Evolutionary conservation across 176 grass and related monocot genomes (phyloP).

Genomic region (Themeda triandra): DNA sequence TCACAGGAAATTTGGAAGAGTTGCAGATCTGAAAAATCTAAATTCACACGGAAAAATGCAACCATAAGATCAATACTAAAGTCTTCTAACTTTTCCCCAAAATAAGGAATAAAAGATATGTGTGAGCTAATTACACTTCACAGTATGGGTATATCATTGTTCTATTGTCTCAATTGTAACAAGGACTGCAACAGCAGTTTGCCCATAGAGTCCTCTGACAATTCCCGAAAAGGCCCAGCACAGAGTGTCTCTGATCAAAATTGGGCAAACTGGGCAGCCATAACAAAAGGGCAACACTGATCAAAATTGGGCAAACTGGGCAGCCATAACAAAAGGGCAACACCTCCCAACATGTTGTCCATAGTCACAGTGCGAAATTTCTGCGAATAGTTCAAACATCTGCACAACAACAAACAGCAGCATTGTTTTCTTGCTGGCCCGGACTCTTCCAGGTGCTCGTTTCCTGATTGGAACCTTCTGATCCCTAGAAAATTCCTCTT

Average conservation of each 20-base stretch:
- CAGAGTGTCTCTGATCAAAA: not conserved
- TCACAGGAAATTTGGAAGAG: not conserved
- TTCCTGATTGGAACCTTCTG: conserved; percentile 37
- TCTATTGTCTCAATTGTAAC: not conserved
- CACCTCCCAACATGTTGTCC: not conserved
- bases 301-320: not conserved
- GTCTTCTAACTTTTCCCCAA: not conserved
- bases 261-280: not conserved
- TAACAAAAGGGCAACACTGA: too few relatives aligned
- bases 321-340: not conserved
- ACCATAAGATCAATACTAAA: not conserved
- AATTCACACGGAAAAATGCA: not conserved
- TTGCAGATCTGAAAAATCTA: not conserved
- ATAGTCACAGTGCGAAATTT: not conserved
- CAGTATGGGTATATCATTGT: not conserved
- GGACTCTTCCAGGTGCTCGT: not conserved
- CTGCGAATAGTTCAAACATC: conserved; percentile 10
- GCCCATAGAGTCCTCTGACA: not conserved
- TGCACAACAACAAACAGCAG: conserved; percentile 3
- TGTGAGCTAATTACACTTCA: conserved; percentile 2
- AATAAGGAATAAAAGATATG: conserved; percentile 14
- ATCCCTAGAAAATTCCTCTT: not conserved
- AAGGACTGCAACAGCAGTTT: not conserved
- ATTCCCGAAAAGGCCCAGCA: conserved; percentile 2
- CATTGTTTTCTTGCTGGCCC: not conserved